Percentiles rank a stretch among this genome's conserved stretches.
Evolutionary conservation across 2,329 filamentous ascomycete genomes (phyloP).

Genomic region (Cyphellophora attinorum): DNA sequence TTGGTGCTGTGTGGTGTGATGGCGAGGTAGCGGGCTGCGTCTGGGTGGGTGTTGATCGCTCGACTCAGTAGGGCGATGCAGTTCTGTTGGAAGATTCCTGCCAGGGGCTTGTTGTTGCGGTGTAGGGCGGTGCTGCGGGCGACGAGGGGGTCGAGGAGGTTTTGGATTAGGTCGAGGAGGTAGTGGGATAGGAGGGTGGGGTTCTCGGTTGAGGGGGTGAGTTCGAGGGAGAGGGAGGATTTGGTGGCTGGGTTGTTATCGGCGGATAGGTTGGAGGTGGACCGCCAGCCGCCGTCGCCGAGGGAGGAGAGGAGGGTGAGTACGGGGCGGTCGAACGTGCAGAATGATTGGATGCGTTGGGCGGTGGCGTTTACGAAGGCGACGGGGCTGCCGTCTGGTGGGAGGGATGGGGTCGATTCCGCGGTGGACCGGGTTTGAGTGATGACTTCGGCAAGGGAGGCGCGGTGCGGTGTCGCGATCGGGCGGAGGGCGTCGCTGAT

Average conservation of each 20-base stretch:
- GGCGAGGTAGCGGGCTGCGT: constrained; percentile 61
- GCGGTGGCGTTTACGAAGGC: constrained; percentile 76
- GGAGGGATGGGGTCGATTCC: constrained; percentile 55
- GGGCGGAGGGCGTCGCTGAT: constrained; percentile 81
- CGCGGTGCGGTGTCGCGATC: constrained; percentile 82
- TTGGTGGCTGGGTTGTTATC: constrained; percentile 10
- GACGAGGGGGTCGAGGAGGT: constrained; percentile 65
- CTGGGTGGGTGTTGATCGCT: constrained; percentile 65
- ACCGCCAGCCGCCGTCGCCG: constrained; percentile 80
- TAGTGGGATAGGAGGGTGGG: constrained; percentile 78
- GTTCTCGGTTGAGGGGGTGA: constrained; percentile 54
- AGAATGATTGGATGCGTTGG: constrained; percentile 76
- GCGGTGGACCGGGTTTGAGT: constrained; percentile 72
- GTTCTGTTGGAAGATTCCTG: constrained; percentile 88
- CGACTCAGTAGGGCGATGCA: constrained; percentile 75
- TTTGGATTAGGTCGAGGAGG: constrained; percentile 77
- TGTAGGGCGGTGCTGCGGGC: constrained; percentile 62
- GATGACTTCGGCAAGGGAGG: constrained; percentile 70
- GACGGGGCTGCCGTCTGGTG: constrained; percentile 67
- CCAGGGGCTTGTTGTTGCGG: constrained; percentile 65
- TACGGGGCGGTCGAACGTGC: constrained; percentile 74
- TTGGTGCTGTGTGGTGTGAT: constrained; percentile 52
- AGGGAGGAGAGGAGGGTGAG: constrained; percentile 85
- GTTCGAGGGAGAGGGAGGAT: constrained; percentile 23
- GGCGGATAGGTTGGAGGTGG: no score